Evolutionary conservation across 2,329 filamentous ascomycete species (phyloP).

Genomic region (Hypoxylon sp.): DNA sequence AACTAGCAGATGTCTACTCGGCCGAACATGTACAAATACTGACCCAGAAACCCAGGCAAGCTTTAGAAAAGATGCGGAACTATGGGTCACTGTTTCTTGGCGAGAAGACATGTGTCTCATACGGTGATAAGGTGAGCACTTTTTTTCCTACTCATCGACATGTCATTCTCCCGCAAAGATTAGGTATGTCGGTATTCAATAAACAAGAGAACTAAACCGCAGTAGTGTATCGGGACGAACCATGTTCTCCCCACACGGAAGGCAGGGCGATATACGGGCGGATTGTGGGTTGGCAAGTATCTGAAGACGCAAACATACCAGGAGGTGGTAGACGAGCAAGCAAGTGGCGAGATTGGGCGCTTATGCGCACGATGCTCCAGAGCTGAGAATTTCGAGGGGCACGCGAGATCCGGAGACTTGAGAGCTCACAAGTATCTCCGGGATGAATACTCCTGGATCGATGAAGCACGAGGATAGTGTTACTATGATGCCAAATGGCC

Average conservation of each 20-base stretch:
- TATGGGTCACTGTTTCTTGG: constrained; percentile 62
- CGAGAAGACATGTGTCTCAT: constrained; percentile 61
- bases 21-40: constrained; percentile 62
- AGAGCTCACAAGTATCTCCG: constrained; percentile 54
- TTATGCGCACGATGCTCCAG: constrained; percentile 59
- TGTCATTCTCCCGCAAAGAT: too few species aligned
- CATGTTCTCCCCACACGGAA: constrained; percentile 61
- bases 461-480: constrained; percentile 33
- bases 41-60: constrained; percentile 56
- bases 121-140: constrained; percentile 58
- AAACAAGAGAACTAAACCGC: too few species aligned
- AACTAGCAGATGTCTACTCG: constrained; percentile 57
- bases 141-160: too few species aligned
- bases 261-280: constrained; percentile 59
- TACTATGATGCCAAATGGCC: background rate
- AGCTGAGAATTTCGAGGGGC: constrained; percentile 62
- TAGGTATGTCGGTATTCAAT: too few species aligned
- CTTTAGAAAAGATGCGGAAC: constrained; percentile 59
- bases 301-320: constrained; percentile 62
- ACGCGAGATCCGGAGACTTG: constrained; percentile 60
- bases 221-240: constrained; percentile 62
- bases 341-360: constrained; percentile 57
- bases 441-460: constrained; percentile 56
- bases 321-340: constrained; percentile 53
- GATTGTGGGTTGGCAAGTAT: constrained; percentile 64